phyloP scores from a whole-genome alignment of 176 grass and related monocot genomes.

The Poa pratensis region DNA sequence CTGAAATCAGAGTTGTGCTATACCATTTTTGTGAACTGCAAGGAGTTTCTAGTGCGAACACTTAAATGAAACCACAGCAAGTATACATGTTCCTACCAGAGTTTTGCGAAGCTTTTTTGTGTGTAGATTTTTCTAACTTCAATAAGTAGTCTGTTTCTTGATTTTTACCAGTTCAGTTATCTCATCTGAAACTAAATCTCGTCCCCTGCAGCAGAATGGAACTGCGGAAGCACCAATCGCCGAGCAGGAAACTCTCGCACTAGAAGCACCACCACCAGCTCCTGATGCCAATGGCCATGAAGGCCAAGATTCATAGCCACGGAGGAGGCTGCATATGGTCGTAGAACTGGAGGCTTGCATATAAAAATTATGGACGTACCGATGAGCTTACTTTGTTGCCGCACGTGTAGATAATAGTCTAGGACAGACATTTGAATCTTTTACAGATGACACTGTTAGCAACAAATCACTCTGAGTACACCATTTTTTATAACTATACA shows the following conservation, averaged over 20 bases:
- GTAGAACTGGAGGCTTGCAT: not conserved
- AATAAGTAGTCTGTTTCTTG: too few relatives aligned
- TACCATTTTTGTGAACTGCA: not conserved
- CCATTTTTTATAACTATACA: not conserved
- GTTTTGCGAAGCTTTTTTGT: not conserved
- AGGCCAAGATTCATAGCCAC: constrained; percentile 22
- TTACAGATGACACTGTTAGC: not conserved
- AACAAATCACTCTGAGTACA: not conserved
- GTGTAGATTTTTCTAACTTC: too few relatives aligned
- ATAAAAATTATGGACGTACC: not conserved
- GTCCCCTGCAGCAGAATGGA: constrained; percentile 30
- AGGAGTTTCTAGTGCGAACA: not conserved
- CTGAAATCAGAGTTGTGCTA: not conserved
- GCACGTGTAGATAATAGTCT: constrained; percentile 5
- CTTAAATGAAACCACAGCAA: not conserved
- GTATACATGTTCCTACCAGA: not conserved
- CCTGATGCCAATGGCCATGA: constrained; percentile 29
- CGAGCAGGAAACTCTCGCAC: constrained; percentile 4
- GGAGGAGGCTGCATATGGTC: not conserved
- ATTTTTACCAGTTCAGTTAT: not conserved
- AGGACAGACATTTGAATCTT: not conserved
- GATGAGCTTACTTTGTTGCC: not conserved
- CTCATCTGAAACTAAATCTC: not conserved
- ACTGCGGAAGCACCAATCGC: not conserved
- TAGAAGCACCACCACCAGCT: constrained; percentile 11